Base-by-base conservation (phyloP, 1,139 yeast genomes). In the Yamadazyma atlantica region DNA sequence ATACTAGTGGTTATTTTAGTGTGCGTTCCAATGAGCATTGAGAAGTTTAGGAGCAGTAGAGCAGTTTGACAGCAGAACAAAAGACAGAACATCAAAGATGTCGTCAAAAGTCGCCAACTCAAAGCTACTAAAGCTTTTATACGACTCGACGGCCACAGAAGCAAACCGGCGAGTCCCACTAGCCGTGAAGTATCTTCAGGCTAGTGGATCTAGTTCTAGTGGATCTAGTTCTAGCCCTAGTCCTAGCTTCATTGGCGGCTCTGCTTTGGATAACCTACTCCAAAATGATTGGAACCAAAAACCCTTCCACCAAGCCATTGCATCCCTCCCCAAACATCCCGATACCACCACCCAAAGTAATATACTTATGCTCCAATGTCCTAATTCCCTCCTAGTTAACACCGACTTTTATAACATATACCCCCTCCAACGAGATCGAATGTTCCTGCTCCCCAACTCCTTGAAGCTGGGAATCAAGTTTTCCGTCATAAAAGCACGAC, bases 401-500 rank as follows among this genome's bases (percentile, higher is more conserved):
- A 43, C 60, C 2, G 82, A 77, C 45, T 69, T 75, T 43, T 42
- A 47, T 36, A 61, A 64, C 39, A 37, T 67, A 9, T 65, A 57
- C 35, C 77, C 76, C 1, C 47, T 55, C 21, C 49, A 48, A 19
- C 44, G 62, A 37, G 67, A 68, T 35, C 50, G 71, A 23, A 51
- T 38, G 19, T 68, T 62, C 44, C 41, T 43, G 24, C 45, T 65
- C 6, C 54, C 60, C 4, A 35, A 41, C 4, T 45, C 49, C 4
- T 38, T 58, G n/a, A 50, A 52, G 15, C 11, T 34, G 4, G 63
- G 62, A 1, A 41, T 63, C n/a, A 39, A 44, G 13, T 68, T 69
- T 34, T 52, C 54, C 22, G 66, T 69, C 2, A 59, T 76, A 7
- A 72, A 80, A 41, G 72, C 72, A 11, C 57, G 88, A 40, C 62